Evolutionary conservation across 768 basidiomycete species (phyloP), one percentile per base, ranked within the genome.

Genomic region (Trametes coccinea): DNA sequence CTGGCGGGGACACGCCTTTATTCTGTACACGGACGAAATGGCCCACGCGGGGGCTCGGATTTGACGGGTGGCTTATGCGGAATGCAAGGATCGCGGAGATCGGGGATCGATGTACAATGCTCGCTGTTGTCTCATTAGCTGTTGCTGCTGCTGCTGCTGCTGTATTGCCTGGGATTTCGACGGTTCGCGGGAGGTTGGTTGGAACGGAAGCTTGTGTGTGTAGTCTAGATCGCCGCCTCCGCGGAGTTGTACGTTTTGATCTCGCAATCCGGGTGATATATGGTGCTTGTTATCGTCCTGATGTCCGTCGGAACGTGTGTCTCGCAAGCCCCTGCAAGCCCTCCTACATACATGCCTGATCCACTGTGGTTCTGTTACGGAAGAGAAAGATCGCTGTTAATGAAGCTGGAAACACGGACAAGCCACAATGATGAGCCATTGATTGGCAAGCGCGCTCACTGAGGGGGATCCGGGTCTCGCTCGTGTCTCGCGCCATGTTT

Each of bases 231-330:
- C 37, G 37, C 9, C 51, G n/a, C 34, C n/a, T 53, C 17, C 37
- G 45, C 44, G 43, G 14, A 13, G 46, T 39, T 57, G 56, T 50
- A 57, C 27, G 47, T 57, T 50, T 22, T 48, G 56, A 31, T 40
- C 47, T 10, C 22, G 33, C 44, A 3, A 13, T 50, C 54, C 47
- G 48, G 37, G 56, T 57, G 56, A 57, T 57, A 57, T 50, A 57
- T 22, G 31, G 7, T 56, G 37, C 14, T 33, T 44, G 10, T 11
- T 16, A 29, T 55, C 43, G 7, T 39, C 13, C 39, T 39, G 39
- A 39, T 13, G 8, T 39, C 39, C 22, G 22, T 22, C 22, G 22
- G 22, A 22, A 22, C 22, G 22, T 22, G 22, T 22, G 22, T 22
- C 22, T 22, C 22, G 22, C 22, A 22, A 22, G 22, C 22, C 22